A percentile compares a stretch with the other conserved stretches of the same genome.
Evolutionary conservation across 768 basidiomycete genomes (phyloP).

Genomic region (Clitopilus hobsonii): DNA sequence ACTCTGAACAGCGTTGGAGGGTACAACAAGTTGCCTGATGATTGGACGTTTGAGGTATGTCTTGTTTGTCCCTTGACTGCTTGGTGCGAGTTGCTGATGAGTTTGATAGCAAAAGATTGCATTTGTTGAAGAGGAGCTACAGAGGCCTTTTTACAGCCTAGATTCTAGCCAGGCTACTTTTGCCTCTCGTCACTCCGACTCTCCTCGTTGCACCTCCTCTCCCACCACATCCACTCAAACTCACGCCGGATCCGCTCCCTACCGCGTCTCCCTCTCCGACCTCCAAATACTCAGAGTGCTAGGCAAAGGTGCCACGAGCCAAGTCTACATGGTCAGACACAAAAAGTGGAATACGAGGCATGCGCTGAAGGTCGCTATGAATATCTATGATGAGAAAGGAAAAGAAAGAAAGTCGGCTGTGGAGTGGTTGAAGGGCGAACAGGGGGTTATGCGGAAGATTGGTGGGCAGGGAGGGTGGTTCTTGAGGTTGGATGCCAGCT

Average conservation of each 20-base stretch:
- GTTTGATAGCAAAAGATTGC: background rate
- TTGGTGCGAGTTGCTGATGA: background rate
- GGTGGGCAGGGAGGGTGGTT: constrained; percentile 4
- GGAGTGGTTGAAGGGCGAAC: constrained; percentile 6
- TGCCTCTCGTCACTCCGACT: too few relatives aligned
- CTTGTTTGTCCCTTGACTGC: background rate
- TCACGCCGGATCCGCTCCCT: too few relatives aligned
- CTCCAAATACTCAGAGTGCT: constrained; percentile 8
- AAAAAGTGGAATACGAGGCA: constrained; percentile 3
- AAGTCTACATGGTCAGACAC: constrained; percentile 9
- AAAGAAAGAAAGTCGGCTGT: background rate
- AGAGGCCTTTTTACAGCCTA: background rate
- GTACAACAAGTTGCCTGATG: background rate
- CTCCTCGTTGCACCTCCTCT: too few relatives aligned
- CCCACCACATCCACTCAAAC: background rate
- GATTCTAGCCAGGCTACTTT: background rate
- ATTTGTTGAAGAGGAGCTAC: background rate
- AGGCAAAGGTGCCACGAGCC: constrained; percentile 9
- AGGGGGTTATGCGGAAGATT: constrained; percentile 4
- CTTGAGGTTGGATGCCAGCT: constrained; percentile 8
- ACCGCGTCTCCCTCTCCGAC: constrained; percentile 2
- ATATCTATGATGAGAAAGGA: background rate
- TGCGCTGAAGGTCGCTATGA: constrained; percentile 9
- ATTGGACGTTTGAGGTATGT: background rate
- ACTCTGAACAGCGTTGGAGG: background rate